Evolutionary conservation across 2,329 filamentous ascomycete genomes (phyloP).

Genomic region (Paracamarosporium sp.): DNA sequence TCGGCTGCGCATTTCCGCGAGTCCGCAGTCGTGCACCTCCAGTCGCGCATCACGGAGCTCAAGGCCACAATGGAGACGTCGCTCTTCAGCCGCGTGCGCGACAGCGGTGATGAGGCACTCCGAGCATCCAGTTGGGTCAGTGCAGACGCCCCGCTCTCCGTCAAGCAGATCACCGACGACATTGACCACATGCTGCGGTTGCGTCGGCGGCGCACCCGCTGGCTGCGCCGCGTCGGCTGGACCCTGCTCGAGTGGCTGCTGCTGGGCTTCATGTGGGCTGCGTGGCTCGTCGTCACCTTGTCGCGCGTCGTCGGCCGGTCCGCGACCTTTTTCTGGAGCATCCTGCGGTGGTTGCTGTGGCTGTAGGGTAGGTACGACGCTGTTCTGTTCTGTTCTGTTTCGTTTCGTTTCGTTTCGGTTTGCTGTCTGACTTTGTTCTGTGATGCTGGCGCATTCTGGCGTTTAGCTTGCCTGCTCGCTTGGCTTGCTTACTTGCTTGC

Average conservation of each 20-base stretch:
- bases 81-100: slow-evolving; percentile 67
- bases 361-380: too few species aligned
- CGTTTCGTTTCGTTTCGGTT: background rate
- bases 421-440: too few species aligned
- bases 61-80: slow-evolving; percentile 56
- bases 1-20: slow-evolving; percentile 59
- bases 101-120: slow-evolving; percentile 79
- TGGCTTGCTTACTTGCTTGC: background rate
- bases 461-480: too few species aligned
- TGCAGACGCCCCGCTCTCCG: slow-evolving; percentile 76
- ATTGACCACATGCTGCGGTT: slow-evolving; percentile 74
- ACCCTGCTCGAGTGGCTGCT: slow-evolving; percentile 86
- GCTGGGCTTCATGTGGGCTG: slow-evolving; percentile 90
- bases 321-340: slow-evolving; percentile 64
- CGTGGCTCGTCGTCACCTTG: slow-evolving; percentile 88
- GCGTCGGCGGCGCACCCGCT: slow-evolving; percentile 75
- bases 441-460: too few species aligned
- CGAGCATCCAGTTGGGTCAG: slow-evolving; percentile 78
- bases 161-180: slow-evolving; percentile 80
- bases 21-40: slow-evolving; percentile 52
- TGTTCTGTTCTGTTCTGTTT: background rate
- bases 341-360: slow-evolving; percentile 85
- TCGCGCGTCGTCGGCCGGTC: slow-evolving; percentile 70
- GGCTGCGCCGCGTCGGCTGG: slow-evolving; percentile 79
- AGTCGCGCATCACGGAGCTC: slow-evolving; percentile 52